Percentiles rank a stretch among this genome's conserved stretches.
Evolutionary conservation across 1,284 basidiomycete genomes (phyloP).

Genomic region (Ustilago esculenta): DNA sequence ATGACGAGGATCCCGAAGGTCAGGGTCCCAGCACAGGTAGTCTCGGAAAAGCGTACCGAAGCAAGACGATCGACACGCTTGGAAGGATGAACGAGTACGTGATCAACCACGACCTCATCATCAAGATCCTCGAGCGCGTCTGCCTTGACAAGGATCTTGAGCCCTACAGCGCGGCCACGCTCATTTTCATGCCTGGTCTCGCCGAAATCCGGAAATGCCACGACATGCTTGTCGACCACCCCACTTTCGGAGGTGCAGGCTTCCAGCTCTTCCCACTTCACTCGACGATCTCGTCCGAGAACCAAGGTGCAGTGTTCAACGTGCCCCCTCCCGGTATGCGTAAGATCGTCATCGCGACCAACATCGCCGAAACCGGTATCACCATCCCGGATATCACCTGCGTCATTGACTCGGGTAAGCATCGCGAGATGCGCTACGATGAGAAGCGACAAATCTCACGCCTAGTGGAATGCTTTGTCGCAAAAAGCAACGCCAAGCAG

Average conservation of each 20-base stretch:
- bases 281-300: constrained; percentile 76
- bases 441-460: constrained; percentile 96
- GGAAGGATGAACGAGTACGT: constrained; percentile 87
- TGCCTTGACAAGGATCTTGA: constrained; percentile 75
- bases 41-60: constrained; percentile 74
- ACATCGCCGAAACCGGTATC: constrained; percentile 90
- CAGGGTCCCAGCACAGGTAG: constrained; percentile 66
- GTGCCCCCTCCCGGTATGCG: constrained; percentile 80
- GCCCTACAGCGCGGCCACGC: constrained; percentile 80
- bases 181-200: constrained; percentile 91
- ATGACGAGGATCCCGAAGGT: constrained; percentile 73
- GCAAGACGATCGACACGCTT: constrained; percentile 79
- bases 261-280: constrained; percentile 92
- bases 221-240: constrained; percentile 83
- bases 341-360: constrained; percentile 84
- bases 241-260: constrained; percentile 75
- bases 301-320: constrained; percentile 89
- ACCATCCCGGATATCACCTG: constrained; percentile 98
- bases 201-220: constrained; percentile 86
- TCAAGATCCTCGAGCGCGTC: constrained; percentile 85
- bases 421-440: constrained; percentile 77
- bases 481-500: constrained; percentile 92
- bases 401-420: constrained; percentile 94
- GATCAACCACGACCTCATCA: constrained; percentile 74
- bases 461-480: constrained; percentile 90